Evolutionary conservation across 352 stramenopile genomes (phyloP), one percentile per base, ranked within the genome.

Genomic region (Thraustotheca clavata): DNA sequence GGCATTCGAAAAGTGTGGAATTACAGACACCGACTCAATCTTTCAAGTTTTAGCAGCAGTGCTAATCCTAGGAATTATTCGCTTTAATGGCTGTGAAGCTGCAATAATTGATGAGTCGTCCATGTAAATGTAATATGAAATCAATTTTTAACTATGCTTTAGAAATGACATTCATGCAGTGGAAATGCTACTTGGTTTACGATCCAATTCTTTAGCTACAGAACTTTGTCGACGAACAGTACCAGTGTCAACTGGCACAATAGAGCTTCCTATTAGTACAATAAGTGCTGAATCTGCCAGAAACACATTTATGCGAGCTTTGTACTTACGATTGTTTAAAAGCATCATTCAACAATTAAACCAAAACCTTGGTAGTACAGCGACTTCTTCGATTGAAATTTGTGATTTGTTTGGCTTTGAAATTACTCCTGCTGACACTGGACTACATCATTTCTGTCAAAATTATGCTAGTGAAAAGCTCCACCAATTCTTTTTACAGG

Each of bases 401-500:
- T 24, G 22, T 24, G 50, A 60, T 24, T 14, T 60, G 20, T 34
- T 34, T 4, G 50, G 50, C 4, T 48, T 60, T 1, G 50, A 60
- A 24, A 4, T 26, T 6, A 16, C 29, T 18, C n/a, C 43, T 6
- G 5, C 22, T 22, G 5, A 22, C 26, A 52, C 43, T 14, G 26
- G 27, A 16, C 29, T 60, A 18, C 34, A 20, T 4, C 27, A 40
- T 34, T 26, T 60, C 12, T 60, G 26, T 9, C 22, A n/a, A 11
- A 18, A 60, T 24, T 60, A 60, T 22, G 31, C 50, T 1, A 34
- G 29, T 24, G 50, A 60, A 24, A 60, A 60, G 31, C 11, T 60
- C 16, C 50, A 38, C 38, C 32, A 41, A 40, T 62, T 62, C 4
- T 49, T 62, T 40, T n/a, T 38, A 7, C 54, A 62, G 27, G 50